These are phyloP conservation scores for Nymphaea thermarum DNA, from an alignment of 164 flowering plant genomes.

Conservation along the genomic window DNA sequence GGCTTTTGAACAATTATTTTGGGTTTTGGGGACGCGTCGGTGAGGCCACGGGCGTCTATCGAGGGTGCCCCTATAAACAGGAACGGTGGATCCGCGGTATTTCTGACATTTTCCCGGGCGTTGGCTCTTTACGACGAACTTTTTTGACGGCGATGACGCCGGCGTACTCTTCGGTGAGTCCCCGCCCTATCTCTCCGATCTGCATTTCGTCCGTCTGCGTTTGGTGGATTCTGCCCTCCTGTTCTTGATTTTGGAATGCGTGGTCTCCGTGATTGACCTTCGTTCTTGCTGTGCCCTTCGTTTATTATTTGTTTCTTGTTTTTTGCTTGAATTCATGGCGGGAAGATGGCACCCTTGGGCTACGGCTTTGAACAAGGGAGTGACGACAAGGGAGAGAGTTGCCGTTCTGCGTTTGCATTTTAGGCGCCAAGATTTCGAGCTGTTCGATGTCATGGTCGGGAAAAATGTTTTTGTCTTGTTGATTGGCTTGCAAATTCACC, in stretches of 20 bases:
- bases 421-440: not conserved
- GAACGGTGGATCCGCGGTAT: not conserved
- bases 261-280: not conserved
- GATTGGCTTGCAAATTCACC: not conserved
- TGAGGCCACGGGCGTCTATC: not conserved
- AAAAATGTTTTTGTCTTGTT: not conserved
- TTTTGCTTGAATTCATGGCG: not conserved
- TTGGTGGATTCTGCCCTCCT: not conserved
- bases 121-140: not conserved
- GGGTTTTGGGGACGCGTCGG: not conserved
- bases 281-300: not conserved
- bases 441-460: not conserved
- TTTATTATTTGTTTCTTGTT: too few species aligned
- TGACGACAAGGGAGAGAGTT: too few species aligned
- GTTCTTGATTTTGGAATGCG: not conserved
- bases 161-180: not conserved
- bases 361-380: too few species aligned
- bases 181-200: not conserved
- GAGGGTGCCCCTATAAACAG: not conserved
- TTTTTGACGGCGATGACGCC: not conserved
- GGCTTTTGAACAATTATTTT: not conserved
- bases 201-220: not conserved
- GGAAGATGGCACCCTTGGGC: too few species aligned
- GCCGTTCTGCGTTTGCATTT: too few species aligned
- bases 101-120: not conserved